Percentiles rank a stretch among this genome's conserved stretches.
These are phyloP conservation scores for Xylariales sp. DNA, from an alignment of 2,329 filamentous ascomycete genomes.

Conservation along the genomic window DNA sequence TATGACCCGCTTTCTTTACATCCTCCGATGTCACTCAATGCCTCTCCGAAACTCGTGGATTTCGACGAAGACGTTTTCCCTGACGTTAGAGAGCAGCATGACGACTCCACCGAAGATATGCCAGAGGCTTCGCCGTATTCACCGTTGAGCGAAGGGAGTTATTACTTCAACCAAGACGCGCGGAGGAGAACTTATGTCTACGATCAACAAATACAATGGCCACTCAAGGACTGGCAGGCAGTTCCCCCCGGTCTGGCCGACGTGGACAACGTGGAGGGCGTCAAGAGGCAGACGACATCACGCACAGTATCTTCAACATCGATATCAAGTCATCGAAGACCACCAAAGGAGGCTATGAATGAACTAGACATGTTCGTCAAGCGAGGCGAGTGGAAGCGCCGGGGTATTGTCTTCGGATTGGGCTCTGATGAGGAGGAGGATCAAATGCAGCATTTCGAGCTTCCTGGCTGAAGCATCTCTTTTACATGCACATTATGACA, in stretches of 20 bases:
- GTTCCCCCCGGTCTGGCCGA: conserved; percentile 21
- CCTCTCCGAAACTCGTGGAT: conserved; percentile 24
- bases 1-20: conserved; percentile 27
- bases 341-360: conserved; percentile 23
- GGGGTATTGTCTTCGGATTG: conserved; percentile 28
- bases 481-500: conserved; percentile 1
- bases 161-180: conserved; percentile 19
- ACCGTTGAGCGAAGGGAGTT: conserved; percentile 23
- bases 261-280: conserved; percentile 12
- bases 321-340: conserved; percentile 14
- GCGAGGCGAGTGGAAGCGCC: conserved; percentile 28
- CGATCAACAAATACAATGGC: conserved; percentile 25
- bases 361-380: conserved; percentile 24
- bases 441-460: conserved; percentile 25
- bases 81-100: conserved; percentile 19
- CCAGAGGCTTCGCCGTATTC: conserved; percentile 21
- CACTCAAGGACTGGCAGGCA: conserved; percentile 28
- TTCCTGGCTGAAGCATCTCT: conserved; percentile 5
- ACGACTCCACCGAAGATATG: conserved; percentile 21
- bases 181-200: conserved; percentile 23
- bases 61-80: conserved; percentile 19
- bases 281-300: conserved; percentile 12
- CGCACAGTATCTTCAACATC: conserved; percentile 9
- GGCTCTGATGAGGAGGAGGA: conserved; percentile 18
- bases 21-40: conserved; percentile 25